Percentiles rank a stretch among this genome's conserved stretches.
Conservation (phyloP, 371 early-diverging fungal species). For the Funneliformis caledonium region DNA sequence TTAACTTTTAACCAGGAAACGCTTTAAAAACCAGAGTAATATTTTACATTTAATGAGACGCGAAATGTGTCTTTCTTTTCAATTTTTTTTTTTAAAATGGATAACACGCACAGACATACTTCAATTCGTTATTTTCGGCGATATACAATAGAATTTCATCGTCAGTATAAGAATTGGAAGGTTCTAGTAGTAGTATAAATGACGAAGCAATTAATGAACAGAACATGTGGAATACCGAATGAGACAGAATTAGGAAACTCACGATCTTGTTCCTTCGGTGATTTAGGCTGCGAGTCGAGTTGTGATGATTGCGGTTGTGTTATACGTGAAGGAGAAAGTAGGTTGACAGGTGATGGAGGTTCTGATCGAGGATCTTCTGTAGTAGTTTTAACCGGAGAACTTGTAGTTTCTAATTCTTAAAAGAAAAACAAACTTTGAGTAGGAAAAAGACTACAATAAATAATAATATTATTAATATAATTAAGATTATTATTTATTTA, state of each 20-base stretch:
- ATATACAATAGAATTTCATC: conserved; percentile 2
- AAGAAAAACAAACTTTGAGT: not conserved
- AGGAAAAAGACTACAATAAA: not conserved
- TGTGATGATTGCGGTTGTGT: not conserved
- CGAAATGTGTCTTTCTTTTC: not conserved
- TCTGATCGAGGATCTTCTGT: not conserved
- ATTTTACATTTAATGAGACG: not conserved
- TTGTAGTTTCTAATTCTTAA: not conserved
- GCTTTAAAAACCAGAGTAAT: not conserved
- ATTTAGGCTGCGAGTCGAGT: not conserved
- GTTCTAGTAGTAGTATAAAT: not conserved
- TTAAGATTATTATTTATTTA: not conserved
- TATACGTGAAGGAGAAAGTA: not conserved
- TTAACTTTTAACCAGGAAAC: conserved; percentile 8
- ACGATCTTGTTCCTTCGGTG: not conserved
- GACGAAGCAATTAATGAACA: not conserved
- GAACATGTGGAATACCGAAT: not conserved
- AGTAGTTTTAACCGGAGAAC: not conserved
- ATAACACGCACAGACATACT: conserved; percentile 2
- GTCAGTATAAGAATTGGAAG: not conserved
- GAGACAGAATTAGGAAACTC: not conserved
- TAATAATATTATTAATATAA: too few relatives aligned
- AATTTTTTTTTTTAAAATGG: not conserved
- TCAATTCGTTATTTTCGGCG: conserved; percentile 1
- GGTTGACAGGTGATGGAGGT: not conserved